Evolutionary conservation across 345 rosid genomes (phyloP), one percentile per base, ranked within the genome.

Genomic region (Citrus maxima): DNA sequence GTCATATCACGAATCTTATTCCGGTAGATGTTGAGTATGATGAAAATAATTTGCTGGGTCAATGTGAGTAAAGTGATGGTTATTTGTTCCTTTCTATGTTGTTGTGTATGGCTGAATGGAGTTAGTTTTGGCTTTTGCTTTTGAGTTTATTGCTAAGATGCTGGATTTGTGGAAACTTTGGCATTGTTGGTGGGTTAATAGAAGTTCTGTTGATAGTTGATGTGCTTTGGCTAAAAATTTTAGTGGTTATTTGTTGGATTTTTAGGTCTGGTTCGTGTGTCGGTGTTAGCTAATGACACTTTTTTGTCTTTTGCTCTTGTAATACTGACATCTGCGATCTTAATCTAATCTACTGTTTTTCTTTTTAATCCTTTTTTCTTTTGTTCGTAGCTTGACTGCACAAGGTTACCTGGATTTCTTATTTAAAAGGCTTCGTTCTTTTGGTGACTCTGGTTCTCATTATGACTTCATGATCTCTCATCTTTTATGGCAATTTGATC

Each of bases 161-260:
- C 49, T 24, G 1, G 18, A 56, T 28, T 75, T 40, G 32, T 21
- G 61, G 58, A 40, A 59, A 14, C 46, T 38, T 38, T 27, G 55
- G 18, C 27, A 34, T n/a, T 38, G 19, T 35, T 21, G 67, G 51
- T 28, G 56, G 67, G 10, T 64, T 58, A 30, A 37, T 72, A 34
- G 18, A 37, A 9, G 72, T 46, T 55, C 25, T 74, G 64, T 21
- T 67, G 28, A 42, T 67, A 40, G 37, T 63, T 46, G 24, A 56
- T 68, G 40, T 64, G 42, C 67, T 60, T 79, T 56, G 66, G 18
- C 27, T 38, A 34, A 65, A 60, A 70, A 22, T 64, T 62, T 56
- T 28, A 54, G 58, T 75, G 37, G 34, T 72, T 67, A 18, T 51
- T 37, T 30, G 30, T 38, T 76, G 30, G 69, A 25, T 24, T 56